A percentile compares a stretch with the other conserved stretches of the same genome.
These are phyloP conservation scores for Tetracladium maxilliforme DNA, from an alignment of 2,329 filamentous ascomycete genomes.

Conservation along the genomic window DNA sequence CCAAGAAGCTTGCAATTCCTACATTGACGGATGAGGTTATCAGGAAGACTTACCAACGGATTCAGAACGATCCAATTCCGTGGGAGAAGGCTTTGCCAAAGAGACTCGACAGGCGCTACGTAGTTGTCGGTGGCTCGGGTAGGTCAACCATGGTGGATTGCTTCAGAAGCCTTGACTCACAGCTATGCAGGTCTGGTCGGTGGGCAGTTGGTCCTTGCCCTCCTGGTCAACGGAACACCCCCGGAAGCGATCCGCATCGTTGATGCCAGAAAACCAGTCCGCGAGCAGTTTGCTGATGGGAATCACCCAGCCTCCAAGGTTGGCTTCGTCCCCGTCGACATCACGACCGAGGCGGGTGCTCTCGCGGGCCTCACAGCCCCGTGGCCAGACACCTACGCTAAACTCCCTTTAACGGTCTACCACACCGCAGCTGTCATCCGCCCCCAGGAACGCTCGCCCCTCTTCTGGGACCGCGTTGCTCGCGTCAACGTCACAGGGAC, in stretches of 20 bases:
- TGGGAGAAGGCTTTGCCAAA: no score
- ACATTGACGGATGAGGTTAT: no score
- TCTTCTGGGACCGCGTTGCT: constrained; percentile 28
- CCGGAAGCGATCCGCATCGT: constrained; percentile 35
- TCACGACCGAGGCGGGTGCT: constrained; percentile 27
- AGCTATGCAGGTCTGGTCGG: constrained; percentile 42
- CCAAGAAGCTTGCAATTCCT: no score
- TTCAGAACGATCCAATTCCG: no score
- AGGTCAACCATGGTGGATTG: no score
- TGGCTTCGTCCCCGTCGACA: constrained; percentile 30
- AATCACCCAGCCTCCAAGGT: constrained; percentile 19
- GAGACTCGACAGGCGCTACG: no score
- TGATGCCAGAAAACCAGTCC: constrained; percentile 29
- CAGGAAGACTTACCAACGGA: no score
- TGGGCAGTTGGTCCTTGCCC: constrained; percentile 35
- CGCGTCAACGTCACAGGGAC: no score
- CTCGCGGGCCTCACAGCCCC: constrained; percentile 27
- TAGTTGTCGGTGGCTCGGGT: no score
- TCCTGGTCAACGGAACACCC: constrained; percentile 34
- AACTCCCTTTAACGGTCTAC: constrained; percentile 37
- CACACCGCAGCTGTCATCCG: constrained; percentile 41
- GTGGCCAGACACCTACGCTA: constrained; percentile 25
- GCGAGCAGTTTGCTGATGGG: constrained; percentile 23
- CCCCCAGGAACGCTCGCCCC: constrained; percentile 28
- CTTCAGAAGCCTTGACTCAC: no score